Percentiles rank a stretch among this genome's conserved stretches.
phyloP scores from a whole-genome alignment of 768 basidiomycete genomes.

The Leccinum ochraceum region DNA sequence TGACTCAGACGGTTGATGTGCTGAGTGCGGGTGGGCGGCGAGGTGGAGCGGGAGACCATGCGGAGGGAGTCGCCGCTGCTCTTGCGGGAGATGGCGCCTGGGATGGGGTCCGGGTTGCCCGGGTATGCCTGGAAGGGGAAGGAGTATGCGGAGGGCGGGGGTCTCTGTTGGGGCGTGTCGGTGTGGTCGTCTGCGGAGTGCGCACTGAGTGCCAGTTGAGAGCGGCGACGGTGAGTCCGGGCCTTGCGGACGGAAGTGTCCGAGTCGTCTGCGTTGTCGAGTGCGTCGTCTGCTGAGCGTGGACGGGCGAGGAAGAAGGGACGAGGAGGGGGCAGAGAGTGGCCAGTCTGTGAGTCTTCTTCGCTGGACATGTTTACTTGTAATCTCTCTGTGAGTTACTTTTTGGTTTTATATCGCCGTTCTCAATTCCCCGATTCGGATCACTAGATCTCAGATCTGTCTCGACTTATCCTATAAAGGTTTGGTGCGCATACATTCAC shows the following conservation, averaged over 20 bases:
- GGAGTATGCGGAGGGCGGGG: slow-evolving; percentile 44
- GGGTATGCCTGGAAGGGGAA: slow-evolving; percentile 63
- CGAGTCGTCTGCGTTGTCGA: slow-evolving; percentile 32
- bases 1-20: slow-evolving; percentile 22
- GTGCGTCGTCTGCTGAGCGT: slow-evolving; percentile 20
- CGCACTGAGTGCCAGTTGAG: slow-evolving; percentile 26
- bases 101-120: slow-evolving; percentile 65
- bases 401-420: slow-evolving; percentile 1
- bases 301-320: slow-evolving; percentile 38
- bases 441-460: slow-evolving; percentile 17
- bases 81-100: slow-evolving; percentile 44
- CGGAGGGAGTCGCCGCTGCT: slow-evolving; percentile 43
- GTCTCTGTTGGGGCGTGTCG: slow-evolving; percentile 7
- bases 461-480: slow-evolving; percentile 6
- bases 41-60: slow-evolving; percentile 27
- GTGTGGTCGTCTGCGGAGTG: slow-evolving; percentile 20
- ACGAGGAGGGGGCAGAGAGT: slow-evolving; percentile 32
- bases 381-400: neutral
- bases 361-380: slow-evolving; percentile 28
- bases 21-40: slow-evolving; percentile 19
- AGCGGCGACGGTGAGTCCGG: slow-evolving; percentile 27
- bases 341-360: slow-evolving; percentile 26
- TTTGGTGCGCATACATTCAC: neutral
- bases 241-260: slow-evolving; percentile 27
- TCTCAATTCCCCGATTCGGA: slow-evolving; percentile 8